Evolutionary conservation across 257 asterid genomes (phyloP).

Genomic region (Osmanthus fragrans): DNA sequence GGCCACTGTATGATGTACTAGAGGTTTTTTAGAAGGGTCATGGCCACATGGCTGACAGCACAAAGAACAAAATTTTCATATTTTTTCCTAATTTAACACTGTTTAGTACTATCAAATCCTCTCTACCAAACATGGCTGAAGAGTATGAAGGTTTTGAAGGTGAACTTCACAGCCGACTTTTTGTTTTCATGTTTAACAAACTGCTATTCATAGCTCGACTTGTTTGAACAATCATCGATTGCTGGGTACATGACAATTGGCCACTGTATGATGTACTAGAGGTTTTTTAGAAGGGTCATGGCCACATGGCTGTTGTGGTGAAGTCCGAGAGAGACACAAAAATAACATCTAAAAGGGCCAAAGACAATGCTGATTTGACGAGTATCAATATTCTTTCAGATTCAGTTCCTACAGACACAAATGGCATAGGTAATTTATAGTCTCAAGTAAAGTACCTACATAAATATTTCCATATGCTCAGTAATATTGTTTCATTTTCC

Average conservation of each 20-base stretch:
- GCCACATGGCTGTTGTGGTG: slow-evolving; percentile 29
- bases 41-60: neutral
- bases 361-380: slow-evolving; percentile 22
- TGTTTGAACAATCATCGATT: neutral
- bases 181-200: neutral
- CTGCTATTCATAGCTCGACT: neutral
- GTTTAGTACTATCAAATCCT: neutral
- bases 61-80: neutral
- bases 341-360: slow-evolving; percentile 15
- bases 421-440: slow-evolving; percentile 28
- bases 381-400: slow-evolving; percentile 27
- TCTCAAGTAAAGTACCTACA: neutral
- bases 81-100: neutral
- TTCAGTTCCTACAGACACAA: slow-evolving; percentile 20
- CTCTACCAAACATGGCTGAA: neutral
- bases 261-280: slow-evolving; percentile 61
- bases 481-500: neutral
- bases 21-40: slow-evolving; percentile 46
- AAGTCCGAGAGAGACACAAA: slow-evolving; percentile 25
- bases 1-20: slow-evolving; percentile 58
- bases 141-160: too few species aligned
- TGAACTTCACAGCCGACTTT: neutral
- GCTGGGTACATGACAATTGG: slow-evolving; percentile 47
- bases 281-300: slow-evolving; percentile 38
- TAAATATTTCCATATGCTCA: neutral